phyloP scores from a whole-genome alignment of 208 protist genomes.

The Crithidia fasciculata region DNA sequence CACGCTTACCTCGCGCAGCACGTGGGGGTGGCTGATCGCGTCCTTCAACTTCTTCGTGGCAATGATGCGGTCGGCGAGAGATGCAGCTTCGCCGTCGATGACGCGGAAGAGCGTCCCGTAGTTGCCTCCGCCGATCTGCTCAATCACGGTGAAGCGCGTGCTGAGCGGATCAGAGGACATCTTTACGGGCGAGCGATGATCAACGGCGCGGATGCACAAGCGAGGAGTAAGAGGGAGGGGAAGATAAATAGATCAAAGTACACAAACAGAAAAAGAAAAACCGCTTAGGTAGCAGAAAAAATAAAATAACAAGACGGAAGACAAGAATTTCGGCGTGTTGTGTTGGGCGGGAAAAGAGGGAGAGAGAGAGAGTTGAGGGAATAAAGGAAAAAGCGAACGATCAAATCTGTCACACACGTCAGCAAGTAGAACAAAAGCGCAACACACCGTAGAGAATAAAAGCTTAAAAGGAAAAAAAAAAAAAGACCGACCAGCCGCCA shows the following conservation, averaged over 20 bases:
- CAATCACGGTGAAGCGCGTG: conserved; percentile 37
- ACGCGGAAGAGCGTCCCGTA: conserved; percentile 46
- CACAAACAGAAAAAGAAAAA: background rate
- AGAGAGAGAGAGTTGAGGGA: background rate
- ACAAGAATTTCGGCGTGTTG: no score
- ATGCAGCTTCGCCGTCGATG: conserved; percentile 32
- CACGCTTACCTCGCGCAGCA: conserved; percentile 41
- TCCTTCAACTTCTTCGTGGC: conserved; percentile 46
- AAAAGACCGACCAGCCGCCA: no score
- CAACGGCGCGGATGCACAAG: conserved; percentile 4
- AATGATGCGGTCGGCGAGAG: conserved; percentile 22
- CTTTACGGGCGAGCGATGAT: background rate
- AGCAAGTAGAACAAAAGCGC: no score
- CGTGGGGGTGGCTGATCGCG: conserved; percentile 33
- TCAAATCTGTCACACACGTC: background rate
- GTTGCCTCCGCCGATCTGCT: conserved; percentile 41
- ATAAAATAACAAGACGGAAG: no score
- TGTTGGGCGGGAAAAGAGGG: background rate
- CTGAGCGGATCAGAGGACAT: conserved; percentile 18
- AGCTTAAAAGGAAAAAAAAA: no score
- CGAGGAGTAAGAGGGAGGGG: background rate
- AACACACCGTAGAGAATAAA: no score
- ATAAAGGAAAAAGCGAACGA: background rate
- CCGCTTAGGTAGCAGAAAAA: background rate
- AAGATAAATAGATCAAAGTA: background rate